Percentiles rank a stretch among this genome's conserved stretches.
These are phyloP conservation scores for Metschnikowia orientalis DNA, from an alignment of 805 yeast genomes.

Conservation along the genomic window DNA sequence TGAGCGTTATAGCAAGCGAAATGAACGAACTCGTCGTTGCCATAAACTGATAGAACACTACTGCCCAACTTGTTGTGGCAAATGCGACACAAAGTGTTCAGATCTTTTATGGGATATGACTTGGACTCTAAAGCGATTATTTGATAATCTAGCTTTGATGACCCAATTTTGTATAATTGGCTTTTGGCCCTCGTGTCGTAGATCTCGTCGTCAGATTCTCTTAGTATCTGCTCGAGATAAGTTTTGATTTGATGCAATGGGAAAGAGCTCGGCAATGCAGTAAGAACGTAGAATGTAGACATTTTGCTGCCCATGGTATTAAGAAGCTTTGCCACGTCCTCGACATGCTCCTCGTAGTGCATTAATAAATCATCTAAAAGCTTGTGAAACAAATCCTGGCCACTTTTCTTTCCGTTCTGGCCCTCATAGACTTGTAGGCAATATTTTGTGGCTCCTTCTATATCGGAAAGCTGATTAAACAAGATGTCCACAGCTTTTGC, in stretches of 20 bases:
- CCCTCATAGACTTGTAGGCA: conserved; percentile 46
- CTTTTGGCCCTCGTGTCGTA: conserved; percentile 40
- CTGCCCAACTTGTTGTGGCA: conserved; percentile 57
- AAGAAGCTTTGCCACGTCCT: conserved; percentile 39
- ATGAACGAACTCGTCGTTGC: conserved; percentile 46
- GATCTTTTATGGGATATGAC: conserved; percentile 36
- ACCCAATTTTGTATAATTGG: conserved; percentile 51
- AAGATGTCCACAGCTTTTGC: conserved; percentile 58
- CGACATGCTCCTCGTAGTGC: conserved; percentile 31
- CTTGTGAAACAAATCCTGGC: conserved; percentile 44
- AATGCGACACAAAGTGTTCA: conserved; percentile 46
- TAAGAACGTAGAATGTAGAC: conserved; percentile 42
- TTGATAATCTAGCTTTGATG: conserved; percentile 43
- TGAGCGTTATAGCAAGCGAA: conserved; percentile 44
- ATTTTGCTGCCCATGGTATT: conserved; percentile 45
- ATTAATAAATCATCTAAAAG: conserved; percentile 47
- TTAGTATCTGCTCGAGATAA: conserved; percentile 44
- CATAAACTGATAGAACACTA: conserved; percentile 48
- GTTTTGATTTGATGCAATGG: conserved; percentile 40
- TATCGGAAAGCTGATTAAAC: conserved; percentile 53
- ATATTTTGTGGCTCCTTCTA: conserved; percentile 55
- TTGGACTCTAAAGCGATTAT: conserved; percentile 36
- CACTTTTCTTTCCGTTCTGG: conserved; percentile 31
- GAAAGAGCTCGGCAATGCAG: conserved; percentile 48
- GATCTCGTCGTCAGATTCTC: conserved; percentile 35